phyloP scores from a whole-genome alignment of 495 filamentous ascomycete genomes.

The Aspergillus biplanus region DNA sequence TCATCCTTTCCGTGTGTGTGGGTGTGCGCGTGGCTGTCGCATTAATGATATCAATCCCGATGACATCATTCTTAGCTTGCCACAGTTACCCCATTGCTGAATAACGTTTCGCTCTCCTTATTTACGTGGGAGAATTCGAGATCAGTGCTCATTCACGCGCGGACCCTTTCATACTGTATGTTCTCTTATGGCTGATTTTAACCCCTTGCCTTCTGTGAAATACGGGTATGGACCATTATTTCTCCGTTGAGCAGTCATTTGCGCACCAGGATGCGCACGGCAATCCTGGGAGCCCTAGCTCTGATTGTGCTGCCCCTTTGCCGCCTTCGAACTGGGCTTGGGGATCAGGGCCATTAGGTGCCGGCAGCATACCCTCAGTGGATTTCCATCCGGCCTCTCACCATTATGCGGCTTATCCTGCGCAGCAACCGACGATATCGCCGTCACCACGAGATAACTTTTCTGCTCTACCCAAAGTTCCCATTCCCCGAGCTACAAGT shows the following conservation, averaged over 20 bases:
- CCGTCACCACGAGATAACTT: slow-evolving; percentile 7
- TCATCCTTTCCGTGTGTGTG: neutral
- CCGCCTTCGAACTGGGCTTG: slow-evolving; percentile 18
- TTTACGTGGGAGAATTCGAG: no score
- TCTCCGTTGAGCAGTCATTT: slow-evolving; percentile 3
- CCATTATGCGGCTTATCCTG: neutral
- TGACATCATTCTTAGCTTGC: slow-evolving; percentile 11
- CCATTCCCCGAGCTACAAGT: slow-evolving; percentile 35
- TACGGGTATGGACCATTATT: slow-evolving; percentile 5
- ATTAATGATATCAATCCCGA: neutral
- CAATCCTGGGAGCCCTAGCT: neutral
- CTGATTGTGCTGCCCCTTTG: neutral
- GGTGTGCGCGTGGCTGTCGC: neutral
- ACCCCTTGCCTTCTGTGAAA: neutral
- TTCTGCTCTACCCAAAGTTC: slow-evolving; percentile 29
- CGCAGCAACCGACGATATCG: slow-evolving; percentile 11
- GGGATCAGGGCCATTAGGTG: slow-evolving; percentile 8
- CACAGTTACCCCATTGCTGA: neutral
- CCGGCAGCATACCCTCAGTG: slow-evolving; percentile 3
- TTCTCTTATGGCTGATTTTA: slow-evolving; percentile 8
- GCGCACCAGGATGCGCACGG: neutral
- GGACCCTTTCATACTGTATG: no score
- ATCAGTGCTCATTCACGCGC: no score
- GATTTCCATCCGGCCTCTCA: slow-evolving; percentile 15
- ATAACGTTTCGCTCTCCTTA: neutral